Conservation (phyloP, 345 rosid species). For the Lepidium sativum region DNA sequence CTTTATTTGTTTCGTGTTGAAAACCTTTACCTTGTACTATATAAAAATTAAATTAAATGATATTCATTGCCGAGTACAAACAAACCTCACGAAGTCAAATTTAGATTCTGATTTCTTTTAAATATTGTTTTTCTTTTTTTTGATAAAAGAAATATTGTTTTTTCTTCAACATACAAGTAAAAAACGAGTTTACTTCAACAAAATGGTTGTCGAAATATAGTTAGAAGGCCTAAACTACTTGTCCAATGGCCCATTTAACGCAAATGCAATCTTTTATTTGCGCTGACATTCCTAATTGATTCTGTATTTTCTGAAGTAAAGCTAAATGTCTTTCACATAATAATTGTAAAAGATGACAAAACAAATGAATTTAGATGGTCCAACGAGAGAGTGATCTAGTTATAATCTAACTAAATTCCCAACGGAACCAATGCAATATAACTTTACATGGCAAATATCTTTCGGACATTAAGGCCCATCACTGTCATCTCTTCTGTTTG, state of each 20-base stretch:
- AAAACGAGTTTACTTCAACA: not conserved
- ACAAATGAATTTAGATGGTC: not conserved
- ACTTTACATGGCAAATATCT: slow-evolving; percentile 3
- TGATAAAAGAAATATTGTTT: no score
- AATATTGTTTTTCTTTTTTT: no score
- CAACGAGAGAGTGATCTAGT: not conserved
- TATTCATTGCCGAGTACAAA: no score
- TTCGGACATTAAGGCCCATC: slow-evolving; percentile 6
- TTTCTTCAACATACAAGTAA: no score
- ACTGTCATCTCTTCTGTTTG: slow-evolving; percentile 13
- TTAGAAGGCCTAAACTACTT: slow-evolving; percentile 14
- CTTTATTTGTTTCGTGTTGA: no score
- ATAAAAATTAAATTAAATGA: no score
- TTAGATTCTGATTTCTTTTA: no score
- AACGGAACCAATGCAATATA: not conserved
- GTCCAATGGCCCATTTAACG: slow-evolving; percentile 14
- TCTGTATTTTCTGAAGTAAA: not conserved
- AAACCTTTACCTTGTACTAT: no score
- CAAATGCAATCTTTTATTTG: not conserved
- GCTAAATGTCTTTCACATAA: not conserved
- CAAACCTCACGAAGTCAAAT: no score
- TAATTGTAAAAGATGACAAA: not conserved
- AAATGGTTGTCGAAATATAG: not conserved
- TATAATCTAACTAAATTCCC: slow-evolving; percentile 8
- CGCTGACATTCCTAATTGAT: slow-evolving; percentile 6